Percentiles rank a stretch among this genome's conserved stretches.
Conservation (phyloP, 805 yeast species). For the Jamesozyma hellenica region DNA sequence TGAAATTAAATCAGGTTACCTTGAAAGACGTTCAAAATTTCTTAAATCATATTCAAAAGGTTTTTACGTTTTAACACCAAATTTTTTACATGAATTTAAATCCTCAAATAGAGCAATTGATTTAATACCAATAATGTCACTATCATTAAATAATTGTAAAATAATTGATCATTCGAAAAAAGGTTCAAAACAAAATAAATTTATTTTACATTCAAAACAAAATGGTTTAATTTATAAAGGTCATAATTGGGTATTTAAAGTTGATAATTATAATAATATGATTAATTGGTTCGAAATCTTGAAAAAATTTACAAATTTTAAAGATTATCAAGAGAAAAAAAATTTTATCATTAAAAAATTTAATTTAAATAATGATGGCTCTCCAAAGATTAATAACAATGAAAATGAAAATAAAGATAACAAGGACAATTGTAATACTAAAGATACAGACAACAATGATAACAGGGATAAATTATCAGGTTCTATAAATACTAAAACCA, state of each 20-base stretch:
- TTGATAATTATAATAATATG: conserved; percentile 74
- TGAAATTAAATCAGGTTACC: conserved; percentile 63
- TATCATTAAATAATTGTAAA: conserved; percentile 68
- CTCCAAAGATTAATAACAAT: too few relatives aligned
- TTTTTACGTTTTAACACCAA: conserved; percentile 85
- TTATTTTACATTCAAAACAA: conserved; percentile 67
- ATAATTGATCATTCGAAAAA: conserved; percentile 76
- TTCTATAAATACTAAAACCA: background rate
- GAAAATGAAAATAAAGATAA: background rate
- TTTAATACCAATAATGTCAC: conserved; percentile 71
- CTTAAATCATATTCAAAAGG: conserved; percentile 85
- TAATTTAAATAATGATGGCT: too few relatives aligned
- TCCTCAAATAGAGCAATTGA: conserved; percentile 72
- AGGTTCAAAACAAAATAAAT: conserved; percentile 49
- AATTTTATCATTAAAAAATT: conserved; percentile 16
- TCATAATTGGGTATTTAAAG: conserved; percentile 91
- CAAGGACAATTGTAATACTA: too few relatives aligned
- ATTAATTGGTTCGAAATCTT: conserved; percentile 78
- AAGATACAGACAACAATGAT: background rate
- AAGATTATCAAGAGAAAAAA: too few relatives aligned
- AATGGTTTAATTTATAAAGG: conserved; percentile 67
- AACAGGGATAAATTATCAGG: background rate
- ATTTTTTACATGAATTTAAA: conserved; percentile 84
- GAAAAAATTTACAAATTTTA: conserved; percentile 51
- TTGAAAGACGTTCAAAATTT: conserved; percentile 86